These are phyloP conservation scores for Astrephomene gubernaculifera DNA, from an alignment of 139 green algal genomes.

Conservation along the genomic window DNA sequence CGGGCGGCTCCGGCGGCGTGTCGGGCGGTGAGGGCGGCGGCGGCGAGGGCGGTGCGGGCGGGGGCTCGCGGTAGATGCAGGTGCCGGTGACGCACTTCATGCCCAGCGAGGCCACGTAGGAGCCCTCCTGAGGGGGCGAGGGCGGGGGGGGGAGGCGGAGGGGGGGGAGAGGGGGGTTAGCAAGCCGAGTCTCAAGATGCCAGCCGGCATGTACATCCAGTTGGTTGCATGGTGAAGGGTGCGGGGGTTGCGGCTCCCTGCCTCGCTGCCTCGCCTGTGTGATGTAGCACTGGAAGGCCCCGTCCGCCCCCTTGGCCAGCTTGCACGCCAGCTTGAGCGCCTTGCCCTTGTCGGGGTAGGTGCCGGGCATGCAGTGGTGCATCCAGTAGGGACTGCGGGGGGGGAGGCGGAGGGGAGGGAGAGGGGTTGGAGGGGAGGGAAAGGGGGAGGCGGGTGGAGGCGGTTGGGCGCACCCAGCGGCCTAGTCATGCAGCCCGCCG, in stretches of 20 bases:
- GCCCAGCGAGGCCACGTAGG: conserved; percentile 68
- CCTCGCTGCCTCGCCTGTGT: conserved; percentile 57
- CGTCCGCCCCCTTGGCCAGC: conserved; percentile 34
- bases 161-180: no score
- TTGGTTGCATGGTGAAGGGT: no score
- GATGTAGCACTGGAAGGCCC: conserved; percentile 79
- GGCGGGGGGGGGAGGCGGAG: no score
- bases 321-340: conserved; percentile 67
- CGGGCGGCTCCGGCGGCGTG: not conserved
- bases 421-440: not conserved
- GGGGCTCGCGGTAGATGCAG: conserved; percentile 66
- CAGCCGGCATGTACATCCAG: no score
- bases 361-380: conserved; percentile 70
- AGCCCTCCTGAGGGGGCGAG: no score
- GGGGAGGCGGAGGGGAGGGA: not conserved
- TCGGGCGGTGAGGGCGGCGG: conserved; percentile 11
- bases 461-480: not conserved
- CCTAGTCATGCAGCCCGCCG: not conserved
- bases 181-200: no score
- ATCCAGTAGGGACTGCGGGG: conserved; percentile 57
- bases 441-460: not conserved
- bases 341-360: conserved; percentile 56
- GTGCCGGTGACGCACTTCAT: conserved; percentile 68
- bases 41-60: conserved; percentile 45
- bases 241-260: no score